phyloP scores from a whole-genome alignment of 306 rosid genomes.

The Carpinus fangiana region DNA sequence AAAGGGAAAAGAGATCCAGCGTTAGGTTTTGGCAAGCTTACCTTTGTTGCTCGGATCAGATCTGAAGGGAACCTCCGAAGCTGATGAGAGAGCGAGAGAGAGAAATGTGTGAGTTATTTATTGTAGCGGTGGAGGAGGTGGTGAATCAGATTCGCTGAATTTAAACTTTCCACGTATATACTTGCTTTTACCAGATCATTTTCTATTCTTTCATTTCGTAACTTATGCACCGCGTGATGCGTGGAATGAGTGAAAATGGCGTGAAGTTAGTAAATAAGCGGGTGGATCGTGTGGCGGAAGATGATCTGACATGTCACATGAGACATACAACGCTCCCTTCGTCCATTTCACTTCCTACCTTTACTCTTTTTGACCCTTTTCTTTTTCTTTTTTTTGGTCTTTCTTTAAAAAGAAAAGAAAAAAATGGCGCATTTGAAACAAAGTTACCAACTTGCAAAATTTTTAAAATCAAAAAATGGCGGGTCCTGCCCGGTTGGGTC shows the following conservation, averaged over 20 bases:
- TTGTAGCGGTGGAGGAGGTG: background rate
- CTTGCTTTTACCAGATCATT: background rate
- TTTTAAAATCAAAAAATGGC: too few relatives aligned
- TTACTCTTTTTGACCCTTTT: background rate
- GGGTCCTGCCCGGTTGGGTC: too few relatives aligned
- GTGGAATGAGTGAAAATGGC: background rate
- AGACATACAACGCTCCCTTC: background rate
- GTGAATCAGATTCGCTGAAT: background rate
- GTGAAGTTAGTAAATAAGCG: background rate
- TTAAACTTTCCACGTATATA: background rate
- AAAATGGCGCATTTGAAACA: too few relatives aligned
- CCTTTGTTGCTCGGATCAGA: conserved; percentile 40
- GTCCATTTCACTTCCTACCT: background rate
- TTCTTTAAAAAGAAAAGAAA: too few relatives aligned
- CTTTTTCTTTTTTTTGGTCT: background rate
- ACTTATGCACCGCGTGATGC: background rate
- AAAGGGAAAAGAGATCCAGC: conserved; percentile 29
- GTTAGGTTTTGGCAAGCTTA: conserved; percentile 7
- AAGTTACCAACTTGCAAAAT: too few relatives aligned
- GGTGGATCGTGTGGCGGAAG: background rate
- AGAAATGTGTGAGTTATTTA: background rate
- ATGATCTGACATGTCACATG: background rate
- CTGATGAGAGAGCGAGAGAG: background rate
- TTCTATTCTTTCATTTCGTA: background rate
- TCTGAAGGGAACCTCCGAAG: conserved; percentile 30